Percentiles rank a stretch among this genome's conserved stretches.
Evolutionary conservation across 2,329 filamentous ascomycete genomes (phyloP).

Genomic region (Trichoderma sp.): DNA sequence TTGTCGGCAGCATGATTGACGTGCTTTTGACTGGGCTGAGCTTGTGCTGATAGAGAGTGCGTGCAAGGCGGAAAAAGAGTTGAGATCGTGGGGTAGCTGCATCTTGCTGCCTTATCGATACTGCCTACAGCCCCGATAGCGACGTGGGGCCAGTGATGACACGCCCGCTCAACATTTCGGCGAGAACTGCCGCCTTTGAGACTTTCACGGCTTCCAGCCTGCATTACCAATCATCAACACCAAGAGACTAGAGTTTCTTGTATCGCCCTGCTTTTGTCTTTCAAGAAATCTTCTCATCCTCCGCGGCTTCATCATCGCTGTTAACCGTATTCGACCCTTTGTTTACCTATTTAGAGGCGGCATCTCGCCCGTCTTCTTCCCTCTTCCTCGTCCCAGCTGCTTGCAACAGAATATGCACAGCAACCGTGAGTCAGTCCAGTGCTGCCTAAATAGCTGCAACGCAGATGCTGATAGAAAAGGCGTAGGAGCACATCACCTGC

Average conservation of each 20-base stretch:
- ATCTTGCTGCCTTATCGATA: constrained; percentile 20
- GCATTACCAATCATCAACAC: neutral
- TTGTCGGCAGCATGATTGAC: constrained; percentile 44
- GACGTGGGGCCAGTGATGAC: constrained; percentile 17
- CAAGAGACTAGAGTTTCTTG: neutral
- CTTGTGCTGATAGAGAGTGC: neutral
- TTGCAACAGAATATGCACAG: constrained; percentile 30
- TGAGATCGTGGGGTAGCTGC: constrained; percentile 20
- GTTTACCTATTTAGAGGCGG: no score
- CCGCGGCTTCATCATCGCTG: neutral
- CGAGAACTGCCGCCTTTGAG: neutral
- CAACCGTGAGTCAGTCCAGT: constrained; percentile 31
- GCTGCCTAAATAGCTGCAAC: neutral
- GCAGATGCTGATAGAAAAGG: constrained; percentile 19
- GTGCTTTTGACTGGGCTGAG: neutral
- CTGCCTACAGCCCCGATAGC: neutral
- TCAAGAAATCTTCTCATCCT: neutral
- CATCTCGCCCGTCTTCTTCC: neutral
- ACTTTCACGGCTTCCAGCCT: neutral
- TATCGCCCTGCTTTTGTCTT: neutral
- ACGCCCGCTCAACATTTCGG: neutral
- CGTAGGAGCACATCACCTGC: constrained; percentile 76
- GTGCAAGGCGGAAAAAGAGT: neutral
- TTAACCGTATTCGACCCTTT: neutral
- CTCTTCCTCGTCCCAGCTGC: neutral